Evolutionary conservation across 2,329 filamentous ascomycete genomes (phyloP).

Genomic region (Pestalotiopsis sp.): DNA sequence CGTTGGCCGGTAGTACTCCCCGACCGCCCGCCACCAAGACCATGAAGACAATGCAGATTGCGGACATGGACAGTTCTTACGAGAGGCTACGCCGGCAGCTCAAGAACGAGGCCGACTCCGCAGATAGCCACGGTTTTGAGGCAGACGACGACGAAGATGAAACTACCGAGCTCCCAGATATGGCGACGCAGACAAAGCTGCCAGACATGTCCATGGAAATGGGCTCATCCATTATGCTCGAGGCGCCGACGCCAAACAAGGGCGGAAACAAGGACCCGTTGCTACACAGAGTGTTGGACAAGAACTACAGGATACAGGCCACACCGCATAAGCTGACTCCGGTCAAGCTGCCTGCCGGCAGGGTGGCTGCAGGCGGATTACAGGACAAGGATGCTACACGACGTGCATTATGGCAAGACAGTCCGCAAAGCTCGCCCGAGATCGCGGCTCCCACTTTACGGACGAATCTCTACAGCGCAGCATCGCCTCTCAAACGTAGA

Average conservation of each 20-base stretch:
- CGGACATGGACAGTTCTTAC: conserved; percentile 75
- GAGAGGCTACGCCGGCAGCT: conserved; percentile 73
- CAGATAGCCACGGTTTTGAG: conserved; percentile 17
- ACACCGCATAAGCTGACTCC: conserved; percentile 70
- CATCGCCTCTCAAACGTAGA: conserved; percentile 66
- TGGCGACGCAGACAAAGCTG: conserved; percentile 53
- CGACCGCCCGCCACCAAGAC: conserved; percentile 56
- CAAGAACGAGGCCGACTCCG: conserved; percentile 40
- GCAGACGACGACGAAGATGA: conserved; percentile 35
- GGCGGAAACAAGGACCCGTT: conserved; percentile 69
- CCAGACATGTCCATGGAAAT: conserved; percentile 68
- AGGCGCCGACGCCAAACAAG: conserved; percentile 30
- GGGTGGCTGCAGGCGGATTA: conserved; percentile 25
- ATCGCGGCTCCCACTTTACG: conserved; percentile 81
- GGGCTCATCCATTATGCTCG: conserved; percentile 56
- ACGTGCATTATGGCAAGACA: conserved; percentile 51
- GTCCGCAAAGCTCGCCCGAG: conserved; percentile 74
- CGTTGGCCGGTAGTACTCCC: conserved; percentile 71
- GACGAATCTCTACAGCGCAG: conserved; percentile 72
- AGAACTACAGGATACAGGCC: conserved; percentile 90
- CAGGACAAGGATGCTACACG: conserved; percentile 35
- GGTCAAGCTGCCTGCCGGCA: conserved; percentile 25
- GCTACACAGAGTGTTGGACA: conserved; percentile 90
- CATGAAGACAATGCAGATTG: conserved; percentile 48
- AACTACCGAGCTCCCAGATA: conserved; percentile 45